Conservation (phyloP, 2,329 filamentous ascomycete genomes). For the Fusarium agapanthi region DNA sequence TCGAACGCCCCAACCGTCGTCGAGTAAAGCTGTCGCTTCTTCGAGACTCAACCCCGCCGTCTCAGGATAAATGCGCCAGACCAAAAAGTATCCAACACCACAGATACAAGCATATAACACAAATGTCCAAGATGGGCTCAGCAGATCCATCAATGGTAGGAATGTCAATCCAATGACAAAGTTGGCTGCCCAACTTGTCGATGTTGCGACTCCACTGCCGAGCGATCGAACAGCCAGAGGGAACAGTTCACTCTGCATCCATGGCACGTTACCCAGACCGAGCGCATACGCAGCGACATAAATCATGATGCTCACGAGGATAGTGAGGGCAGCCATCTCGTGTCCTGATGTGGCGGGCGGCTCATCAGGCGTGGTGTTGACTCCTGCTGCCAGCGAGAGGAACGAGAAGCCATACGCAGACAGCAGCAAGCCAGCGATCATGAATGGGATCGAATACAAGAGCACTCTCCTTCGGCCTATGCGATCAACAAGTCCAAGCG, state of each 20-base stretch:
- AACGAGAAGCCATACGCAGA: constrained; percentile 78
- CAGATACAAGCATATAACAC: constrained; percentile 80
- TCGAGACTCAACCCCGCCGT: constrained; percentile 84
- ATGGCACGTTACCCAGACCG: constrained; percentile 90
- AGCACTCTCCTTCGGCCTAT: constrained; percentile 83
- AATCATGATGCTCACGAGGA: constrained; percentile 79
- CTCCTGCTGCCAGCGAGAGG: constrained; percentile 56
- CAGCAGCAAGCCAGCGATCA: constrained; percentile 76
- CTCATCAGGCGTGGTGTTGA: constrained; percentile 27
- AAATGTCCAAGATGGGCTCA: constrained; percentile 82
- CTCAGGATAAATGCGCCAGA: constrained; percentile 85
- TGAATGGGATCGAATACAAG: constrained; percentile 83
- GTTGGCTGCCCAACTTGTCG: constrained; percentile 88
- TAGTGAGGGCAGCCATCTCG: constrained; percentile 58
- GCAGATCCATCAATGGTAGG: constrained; percentile 81
- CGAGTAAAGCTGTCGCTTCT: constrained; percentile 77
- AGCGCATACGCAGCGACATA: constrained; percentile 89
- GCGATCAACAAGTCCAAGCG: constrained; percentile 79
- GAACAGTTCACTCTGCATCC: constrained; percentile 96
- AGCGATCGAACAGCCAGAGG: constrained; percentile 77
- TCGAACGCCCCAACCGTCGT: constrained; percentile 76
- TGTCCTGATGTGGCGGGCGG: constrained; percentile 30
- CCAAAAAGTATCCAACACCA: constrained; percentile 68
- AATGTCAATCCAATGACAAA: constrained; percentile 89
- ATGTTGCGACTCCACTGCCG: constrained; percentile 77